Percentiles rank a stretch among this genome's conserved stretches.
Conservation (phyloP, 768 basidiomycete species). For the Boletus rufocinnamomeus region DNA sequence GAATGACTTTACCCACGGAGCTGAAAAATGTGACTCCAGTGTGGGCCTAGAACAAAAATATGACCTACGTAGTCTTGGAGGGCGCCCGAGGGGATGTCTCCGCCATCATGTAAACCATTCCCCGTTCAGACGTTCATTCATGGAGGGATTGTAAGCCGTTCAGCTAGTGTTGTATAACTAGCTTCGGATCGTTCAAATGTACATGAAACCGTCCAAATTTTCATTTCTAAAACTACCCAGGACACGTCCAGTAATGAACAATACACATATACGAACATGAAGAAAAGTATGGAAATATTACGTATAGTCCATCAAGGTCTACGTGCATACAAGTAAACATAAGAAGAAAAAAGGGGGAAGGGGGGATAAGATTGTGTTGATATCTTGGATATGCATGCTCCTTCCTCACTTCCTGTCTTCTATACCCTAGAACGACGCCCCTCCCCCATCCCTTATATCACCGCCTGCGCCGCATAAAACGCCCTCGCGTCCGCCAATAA, state of each 20-base stretch:
- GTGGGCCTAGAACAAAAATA: background rate
- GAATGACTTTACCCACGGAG: no score
- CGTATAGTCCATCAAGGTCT: slow-evolving; percentile 3
- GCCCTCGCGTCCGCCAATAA: slow-evolving; percentile 33
- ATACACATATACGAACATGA: background rate
- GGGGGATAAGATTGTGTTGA: background rate
- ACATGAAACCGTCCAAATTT: no score
- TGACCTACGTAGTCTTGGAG: background rate
- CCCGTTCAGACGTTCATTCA: no score
- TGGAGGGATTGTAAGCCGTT: no score
- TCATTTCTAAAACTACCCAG: no score
- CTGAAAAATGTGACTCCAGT: no score
- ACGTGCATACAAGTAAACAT: background rate
- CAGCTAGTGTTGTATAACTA: no score
- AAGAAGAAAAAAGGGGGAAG: background rate
- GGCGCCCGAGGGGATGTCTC: no score
- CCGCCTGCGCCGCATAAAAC: slow-evolving; percentile 38
- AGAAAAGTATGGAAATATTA: slow-evolving; percentile 3
- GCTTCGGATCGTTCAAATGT: no score
- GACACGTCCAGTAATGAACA: no score
- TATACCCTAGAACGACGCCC: background rate
- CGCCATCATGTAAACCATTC: no score
- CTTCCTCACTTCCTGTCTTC: no score
- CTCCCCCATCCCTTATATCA: slow-evolving; percentile 21
- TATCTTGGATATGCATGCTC: background rate